Evolutionary conservation across 2,329 filamentous ascomycete genomes (phyloP), one percentile per base, ranked within the genome.

Genomic region (Kalaharituber pfeilii): DNA sequence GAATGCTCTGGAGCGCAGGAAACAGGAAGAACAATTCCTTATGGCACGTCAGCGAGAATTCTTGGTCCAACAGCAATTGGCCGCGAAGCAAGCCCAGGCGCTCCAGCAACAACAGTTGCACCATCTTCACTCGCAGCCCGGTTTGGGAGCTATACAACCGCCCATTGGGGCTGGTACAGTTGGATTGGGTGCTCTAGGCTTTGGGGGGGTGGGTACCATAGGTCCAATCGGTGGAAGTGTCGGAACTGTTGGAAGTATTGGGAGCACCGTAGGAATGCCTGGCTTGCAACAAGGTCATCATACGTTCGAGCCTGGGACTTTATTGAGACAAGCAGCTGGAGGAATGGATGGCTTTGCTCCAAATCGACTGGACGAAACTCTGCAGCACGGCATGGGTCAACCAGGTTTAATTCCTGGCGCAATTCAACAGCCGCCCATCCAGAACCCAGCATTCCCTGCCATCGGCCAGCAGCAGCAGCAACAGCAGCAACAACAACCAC

Each of bases 1-100:
- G 67, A 98, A 98, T 69, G 94, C 94, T 36, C 73, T 98, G 1
- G 91, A 98, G 70, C 79, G 91, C 53, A 78, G 91, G 52, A 98
- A 98, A 72, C 91, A 98, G 67, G 91, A 98, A 69, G 93, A 98
- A 66, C 91, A 98, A 67, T 94, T 91, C 67, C 75, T 94, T 30
- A 93, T 96, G 79, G 91, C 93, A 47, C 82, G 91, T 42, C 91
- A 98, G 68, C 86, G 94, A 62, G 91, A 98, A 67, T 86, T 86
- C 62, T 77, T 95, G 53, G 84, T 87, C 59, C 84, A 87, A 59
- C 87, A 94, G 65, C 87, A 94, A 65, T 75, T 78, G 5, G 80
- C 87, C 56, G 61, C 56, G 50, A 64, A 75, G 80, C 51, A 82
- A 88, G 66, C 82, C 85, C 74, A 75, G 51, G 74, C 77, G 56